Base-by-base conservation (phyloP, 2,329 filamentous ascomycete species). In the Alternaria sp. region DNA sequence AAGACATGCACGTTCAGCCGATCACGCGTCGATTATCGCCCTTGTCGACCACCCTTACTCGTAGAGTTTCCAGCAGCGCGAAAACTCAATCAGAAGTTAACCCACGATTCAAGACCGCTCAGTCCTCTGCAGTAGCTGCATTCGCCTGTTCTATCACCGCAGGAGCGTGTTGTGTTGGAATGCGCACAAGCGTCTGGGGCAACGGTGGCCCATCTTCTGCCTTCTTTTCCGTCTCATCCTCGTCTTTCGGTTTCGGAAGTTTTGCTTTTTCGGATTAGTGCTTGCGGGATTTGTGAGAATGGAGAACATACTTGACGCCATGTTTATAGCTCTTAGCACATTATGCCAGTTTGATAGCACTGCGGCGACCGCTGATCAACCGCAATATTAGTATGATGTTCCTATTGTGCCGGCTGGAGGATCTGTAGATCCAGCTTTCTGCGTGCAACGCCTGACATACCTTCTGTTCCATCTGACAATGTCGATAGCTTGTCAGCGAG, bases 321-420 rank as follows among this genome's bases (percentile, higher is more conserved):
- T 94, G 75, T 91, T 91, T 74, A 96, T 94, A 45, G 92, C 92
- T 68, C 91, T 86, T 63, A 96, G 85, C 67, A 96, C 92, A 72
- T 93, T 94, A 79, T 94, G 91, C 93, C 93, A 96, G 78, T 96
- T 96, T 57, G 90, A 88, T 77, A 96, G 84, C 21, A 96, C 92
- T n/a, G 90, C 87, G 43, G 93, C 92, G 73, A 96, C 93, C 63
- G 91, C 92, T 93, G 58, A 52, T 25, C 57, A 51, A 51, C 40
- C 57, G 77, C 59, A 15, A 67, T 58, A 64, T 77, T 67, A 76
- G 67, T 28, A 25, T 50, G 58, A 66, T 47, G 28, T 50, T 25
- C 19, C 32, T n/a, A 6, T 23, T 23, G 6, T 19, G n/a, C 9
- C 12, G 40, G 30, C 19, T 43, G 13, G 10, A 3, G 6, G 15